A percentile compares a stretch with the other conserved stretches of the same genome.
Evolutionary conservation across 2,329 filamentous ascomycete species (phyloP).

Genomic region (Falciphora oryzae): DNA sequence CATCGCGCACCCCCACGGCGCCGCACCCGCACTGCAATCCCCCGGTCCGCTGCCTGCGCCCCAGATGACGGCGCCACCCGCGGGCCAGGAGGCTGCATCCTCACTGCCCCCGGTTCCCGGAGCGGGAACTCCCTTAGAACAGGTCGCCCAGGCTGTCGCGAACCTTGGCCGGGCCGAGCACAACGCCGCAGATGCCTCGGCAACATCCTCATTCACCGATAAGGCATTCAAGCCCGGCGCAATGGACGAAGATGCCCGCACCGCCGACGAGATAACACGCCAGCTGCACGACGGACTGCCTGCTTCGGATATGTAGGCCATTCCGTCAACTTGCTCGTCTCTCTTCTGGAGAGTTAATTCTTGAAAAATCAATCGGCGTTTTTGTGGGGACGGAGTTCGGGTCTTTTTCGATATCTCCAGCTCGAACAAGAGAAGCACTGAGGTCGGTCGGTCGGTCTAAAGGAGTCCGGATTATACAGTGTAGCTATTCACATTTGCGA

Average conservation of each 20-base stretch:
- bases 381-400: not conserved
- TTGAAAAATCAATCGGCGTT: not conserved
- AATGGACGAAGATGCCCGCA: slow-evolving; percentile 36
- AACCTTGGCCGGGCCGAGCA: slow-evolving; percentile 16
- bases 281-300: slow-evolving; percentile 39
- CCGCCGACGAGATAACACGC: slow-evolving; percentile 48
- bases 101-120: slow-evolving; percentile 19
- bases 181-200: slow-evolving; percentile 6
- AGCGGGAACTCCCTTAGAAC: slow-evolving; percentile 36
- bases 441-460: not conserved
- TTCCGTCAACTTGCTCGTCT: not conserved
- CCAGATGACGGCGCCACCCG: slow-evolving; percentile 12
- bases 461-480: not conserved
- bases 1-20: slow-evolving; percentile 44
- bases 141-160: slow-evolving; percentile 43
- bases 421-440: not conserved
- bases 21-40: slow-evolving; percentile 6
- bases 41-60: slow-evolving; percentile 4
- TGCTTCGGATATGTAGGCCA: slow-evolving; percentile 27
- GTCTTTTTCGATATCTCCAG: not conserved
- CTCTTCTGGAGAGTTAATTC: not conserved
- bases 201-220: slow-evolving; percentile 19
- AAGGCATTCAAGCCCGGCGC: slow-evolving; percentile 33
- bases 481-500: not conserved
- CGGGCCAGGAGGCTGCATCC: slow-evolving; percentile 11